Conservation (phyloP, 75 land plant genomes). For the Larix kaempferi region DNA sequence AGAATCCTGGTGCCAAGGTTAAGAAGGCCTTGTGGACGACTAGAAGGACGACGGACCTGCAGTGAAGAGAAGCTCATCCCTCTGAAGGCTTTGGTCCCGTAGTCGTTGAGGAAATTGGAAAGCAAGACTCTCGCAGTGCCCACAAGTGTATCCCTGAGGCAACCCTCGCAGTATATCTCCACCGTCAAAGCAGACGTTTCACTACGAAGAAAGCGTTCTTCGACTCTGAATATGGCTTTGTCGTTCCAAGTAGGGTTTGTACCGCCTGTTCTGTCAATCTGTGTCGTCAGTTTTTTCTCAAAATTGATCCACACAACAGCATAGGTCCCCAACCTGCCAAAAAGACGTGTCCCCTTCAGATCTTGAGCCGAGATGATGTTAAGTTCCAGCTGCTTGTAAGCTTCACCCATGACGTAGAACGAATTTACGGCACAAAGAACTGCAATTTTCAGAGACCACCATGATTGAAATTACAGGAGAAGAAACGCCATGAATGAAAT, state of each 20-base stretch:
- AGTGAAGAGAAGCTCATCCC: conserved; percentile 27
- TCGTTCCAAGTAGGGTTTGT: conserved; percentile 68
- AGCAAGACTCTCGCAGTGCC: conserved; percentile 45
- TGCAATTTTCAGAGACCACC: too few relatives aligned
- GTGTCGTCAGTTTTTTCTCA: conserved; percentile 34
- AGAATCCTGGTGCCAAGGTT: conserved; percentile 48
- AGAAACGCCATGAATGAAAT: too few relatives aligned
- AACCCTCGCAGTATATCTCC: conserved; percentile 34
- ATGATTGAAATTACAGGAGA: too few relatives aligned
- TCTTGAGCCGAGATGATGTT: conserved; percentile 68
- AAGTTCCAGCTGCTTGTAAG: conserved; percentile 27
- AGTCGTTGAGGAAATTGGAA: conserved; percentile 28
- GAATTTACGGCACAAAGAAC: too few relatives aligned
- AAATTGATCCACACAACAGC: conserved; percentile 51
- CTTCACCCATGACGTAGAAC: too few relatives aligned
- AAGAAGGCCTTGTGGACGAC: conserved; percentile 58
- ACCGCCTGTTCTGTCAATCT: conserved; percentile 41
- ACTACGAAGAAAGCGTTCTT: conserved; percentile 26
- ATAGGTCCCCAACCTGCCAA: conserved; percentile 39
- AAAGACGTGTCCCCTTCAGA: conserved; percentile 11
- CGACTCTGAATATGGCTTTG: conserved; percentile 49
- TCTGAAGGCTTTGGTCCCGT: background rate
- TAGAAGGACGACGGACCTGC: conserved; percentile 53
- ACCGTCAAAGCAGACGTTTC: conserved; percentile 44
- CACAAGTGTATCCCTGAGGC: conserved; percentile 18